These are phyloP conservation scores for Wickerhamomyces alni DNA, from an alignment of 805 yeast genomes.

Conservation along the genomic window DNA sequence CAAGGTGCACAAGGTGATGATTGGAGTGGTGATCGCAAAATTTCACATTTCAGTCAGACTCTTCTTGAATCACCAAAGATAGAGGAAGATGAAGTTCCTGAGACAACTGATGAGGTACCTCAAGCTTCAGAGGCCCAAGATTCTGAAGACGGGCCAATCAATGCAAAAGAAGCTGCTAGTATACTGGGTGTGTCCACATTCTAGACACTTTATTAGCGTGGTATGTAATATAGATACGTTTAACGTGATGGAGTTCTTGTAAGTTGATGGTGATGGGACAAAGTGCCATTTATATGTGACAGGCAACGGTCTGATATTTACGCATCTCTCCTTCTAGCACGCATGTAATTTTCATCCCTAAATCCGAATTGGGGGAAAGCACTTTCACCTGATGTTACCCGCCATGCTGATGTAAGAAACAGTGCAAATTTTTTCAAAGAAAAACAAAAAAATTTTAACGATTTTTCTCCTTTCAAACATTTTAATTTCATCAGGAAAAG, in stretches of 20 bases:
- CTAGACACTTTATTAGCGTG: slow-evolving; percentile 17
- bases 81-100: slow-evolving; percentile 7
- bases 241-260: too few species aligned
- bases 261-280: too few species aligned
- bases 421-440: slow-evolving; percentile 8
- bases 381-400: slow-evolving; percentile 1
- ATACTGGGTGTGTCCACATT: slow-evolving; percentile 74
- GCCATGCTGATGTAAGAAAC: neutral
- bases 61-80: slow-evolving; percentile 8
- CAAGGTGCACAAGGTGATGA: slow-evolving; percentile 48
- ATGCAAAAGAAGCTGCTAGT: slow-evolving; percentile 81
- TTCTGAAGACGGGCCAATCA: slow-evolving; percentile 36
- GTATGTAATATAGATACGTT: too few species aligned
- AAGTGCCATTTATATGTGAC: too few species aligned
- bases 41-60: slow-evolving; percentile 30
- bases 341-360: too few species aligned
- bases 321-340: too few species aligned
- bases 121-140: neutral
- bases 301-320: neutral
- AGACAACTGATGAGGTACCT: neutral
- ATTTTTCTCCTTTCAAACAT: slow-evolving; percentile 5
- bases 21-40: slow-evolving; percentile 50
- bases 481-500: slow-evolving; percentile 4
- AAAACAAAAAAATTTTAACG: neutral
- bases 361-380: too few species aligned